Percentiles rank a stretch among this genome's conserved stretches.
Evolutionary conservation across 805 yeast genomes (phyloP).

Genomic region (Starmerella scarabaei): DNA sequence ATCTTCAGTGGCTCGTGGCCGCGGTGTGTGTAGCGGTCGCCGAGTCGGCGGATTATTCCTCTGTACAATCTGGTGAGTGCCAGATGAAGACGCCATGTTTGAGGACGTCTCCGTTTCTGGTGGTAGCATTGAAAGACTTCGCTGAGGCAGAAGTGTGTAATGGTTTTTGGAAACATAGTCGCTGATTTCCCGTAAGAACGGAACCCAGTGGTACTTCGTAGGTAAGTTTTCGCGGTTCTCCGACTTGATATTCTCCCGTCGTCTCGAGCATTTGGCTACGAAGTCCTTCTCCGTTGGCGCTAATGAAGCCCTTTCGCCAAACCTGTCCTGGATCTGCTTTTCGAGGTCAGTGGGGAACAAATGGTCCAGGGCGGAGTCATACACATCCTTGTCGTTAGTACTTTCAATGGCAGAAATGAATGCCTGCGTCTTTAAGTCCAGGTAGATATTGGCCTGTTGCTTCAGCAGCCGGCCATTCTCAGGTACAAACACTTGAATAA

Average conservation of each 20-base stretch:
- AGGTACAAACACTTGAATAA: constrained; percentile 80
- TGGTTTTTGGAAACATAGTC: constrained; percentile 58
- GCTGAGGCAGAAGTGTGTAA: constrained; percentile 16
- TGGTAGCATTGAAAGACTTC: constrained; percentile 1
- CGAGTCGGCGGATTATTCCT: neutral
- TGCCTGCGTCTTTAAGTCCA: constrained; percentile 91
- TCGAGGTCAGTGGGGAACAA: constrained; percentile 54
- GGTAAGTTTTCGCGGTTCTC: constrained; percentile 38
- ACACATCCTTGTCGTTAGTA: constrained; percentile 37
- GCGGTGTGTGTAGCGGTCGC: neutral
- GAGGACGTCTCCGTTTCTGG: neutral
- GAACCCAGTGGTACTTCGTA: constrained; percentile 74
- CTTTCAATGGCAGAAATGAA: constrained; percentile 70
- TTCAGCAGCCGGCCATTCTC: constrained; percentile 51
- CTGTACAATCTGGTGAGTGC: neutral
- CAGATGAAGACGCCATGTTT: neutral
- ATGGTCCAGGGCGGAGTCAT: constrained; percentile 56
- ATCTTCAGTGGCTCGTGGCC: neutral
- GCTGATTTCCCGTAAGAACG: constrained; percentile 63
- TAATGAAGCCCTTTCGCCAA: constrained; percentile 28
- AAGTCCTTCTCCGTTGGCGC: constrained; percentile 75
- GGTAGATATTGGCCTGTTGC: constrained; percentile 62
- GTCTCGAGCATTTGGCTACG: constrained; percentile 52
- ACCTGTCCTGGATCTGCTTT: constrained; percentile 28
- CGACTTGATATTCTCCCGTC: constrained; percentile 49